A percentile compares a stretch with the other conserved stretches of the same genome.
These are phyloP conservation scores for Scenedesmus sp. DNA, from an alignment of 163 green algal genomes.

Conservation along the genomic window DNA sequence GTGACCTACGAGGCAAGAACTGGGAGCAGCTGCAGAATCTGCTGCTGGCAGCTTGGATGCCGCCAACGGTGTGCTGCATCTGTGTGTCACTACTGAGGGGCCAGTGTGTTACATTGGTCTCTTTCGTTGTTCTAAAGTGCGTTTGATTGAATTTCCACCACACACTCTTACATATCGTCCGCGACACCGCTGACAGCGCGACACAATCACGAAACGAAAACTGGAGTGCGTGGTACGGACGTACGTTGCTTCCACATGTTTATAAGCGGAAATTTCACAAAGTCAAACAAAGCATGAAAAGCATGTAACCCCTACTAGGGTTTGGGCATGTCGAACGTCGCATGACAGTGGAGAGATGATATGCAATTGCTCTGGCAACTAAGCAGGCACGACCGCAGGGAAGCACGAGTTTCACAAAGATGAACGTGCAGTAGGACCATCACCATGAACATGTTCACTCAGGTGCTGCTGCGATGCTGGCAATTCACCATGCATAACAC, in stretches of 20 bases:
- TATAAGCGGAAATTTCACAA: neutral
- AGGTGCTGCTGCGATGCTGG: too few species aligned
- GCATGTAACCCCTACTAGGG: neutral
- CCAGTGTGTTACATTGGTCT: too few species aligned
- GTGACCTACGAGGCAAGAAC: neutral
- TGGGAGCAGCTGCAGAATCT: neutral
- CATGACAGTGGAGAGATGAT: neutral
- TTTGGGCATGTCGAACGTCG: neutral
- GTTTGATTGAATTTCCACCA: too few species aligned
- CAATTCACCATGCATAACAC: too few species aligned
- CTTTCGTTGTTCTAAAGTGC: too few species aligned
- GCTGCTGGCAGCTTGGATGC: constrained; percentile 15
- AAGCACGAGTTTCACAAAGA: too few species aligned
- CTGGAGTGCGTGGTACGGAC: neutral
- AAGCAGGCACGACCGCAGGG: too few species aligned
- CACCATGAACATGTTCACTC: neutral
- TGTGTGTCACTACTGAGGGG: neutral
- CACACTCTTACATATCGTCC: too few species aligned
- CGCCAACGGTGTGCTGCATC: neutral
- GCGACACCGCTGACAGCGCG: too few species aligned
- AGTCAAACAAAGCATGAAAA: neutral
- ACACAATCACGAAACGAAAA: too few species aligned
- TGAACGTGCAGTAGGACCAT: too few species aligned
- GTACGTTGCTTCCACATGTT: neutral
- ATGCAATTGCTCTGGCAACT: too few species aligned